Base-by-base conservation (phyloP, 306 rosid genomes). In the Datisca glomerata region DNA sequence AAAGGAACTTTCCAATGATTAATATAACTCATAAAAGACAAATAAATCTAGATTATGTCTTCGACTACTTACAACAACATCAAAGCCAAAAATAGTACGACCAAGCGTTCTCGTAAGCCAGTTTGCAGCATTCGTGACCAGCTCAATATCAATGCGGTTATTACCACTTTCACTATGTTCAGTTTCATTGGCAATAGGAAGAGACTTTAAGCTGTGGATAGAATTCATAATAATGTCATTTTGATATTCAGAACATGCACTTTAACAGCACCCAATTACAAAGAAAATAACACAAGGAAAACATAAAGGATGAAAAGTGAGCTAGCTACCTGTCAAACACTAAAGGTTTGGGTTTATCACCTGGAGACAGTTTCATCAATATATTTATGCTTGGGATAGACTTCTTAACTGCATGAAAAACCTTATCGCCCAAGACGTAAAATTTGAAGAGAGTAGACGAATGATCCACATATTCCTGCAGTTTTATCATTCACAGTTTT, bases 381-480 rank as follows among this genome's bases (percentile, higher is more conserved):
- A 60, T 24, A 45, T 73, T 73, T 14, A 68, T 66, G 66, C 80
- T 84, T 29, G 95, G 95, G 21, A 72, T 83, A 17, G 93, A 89
- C 71, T 58, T 89, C 75, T 74, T 83, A 41, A 79, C 75, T n/a
- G 93, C 95, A 68, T 76, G 22, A 65, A 80, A 89, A 45, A 59
- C 46, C 54, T 83, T 70, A 44, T 80, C 93, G 1, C 91, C 95
- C 70, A 83, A 62, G 41, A 83, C 71, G 25, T 89, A 89, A 50
- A 81, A 79, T 51, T 89, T 80, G 71, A 79, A 83, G 69, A 83
- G 59, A 9, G 71, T 83, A 5, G 95, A 83, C 21, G 93, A 89
- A 65, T 89, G 97, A 47, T 80, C 83, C 69, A 89, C 93, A 10
- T 89, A 89, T 70, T 83, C 97, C 77, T 83, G 75, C 59, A 73